Evolutionary conservation across 345 rosid species (phyloP), one percentile per base, ranked within the genome.

Genomic region (Citrus maxima): DNA sequence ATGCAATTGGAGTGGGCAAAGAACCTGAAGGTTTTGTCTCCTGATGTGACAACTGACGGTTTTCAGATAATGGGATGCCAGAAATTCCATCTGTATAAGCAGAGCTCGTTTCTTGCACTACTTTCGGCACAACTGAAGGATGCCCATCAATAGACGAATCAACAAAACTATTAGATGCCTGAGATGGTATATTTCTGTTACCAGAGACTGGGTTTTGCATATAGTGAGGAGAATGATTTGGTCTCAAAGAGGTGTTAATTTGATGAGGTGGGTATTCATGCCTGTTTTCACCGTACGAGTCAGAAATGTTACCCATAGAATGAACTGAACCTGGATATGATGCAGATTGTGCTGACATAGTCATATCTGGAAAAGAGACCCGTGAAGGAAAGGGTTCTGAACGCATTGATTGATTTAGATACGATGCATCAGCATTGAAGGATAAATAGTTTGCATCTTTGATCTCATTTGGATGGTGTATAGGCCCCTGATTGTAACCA

Each of bases 201-300:
- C 78, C 79, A 19, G 89, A 70, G 22, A 76, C 69, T 59, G 87
- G 78, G 73, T 70, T 78, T 59, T 82, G 85, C 66, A 60, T 68
- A 80, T 87, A 80, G 16, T 80, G 89, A 69, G 88, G 88, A 62
- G 91, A 88, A 88, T 81, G 82, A 76, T 80, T 82, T 51, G 81
- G 67, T 64, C 86, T 86, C 38, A 77, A 72, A 21, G 72, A 27
- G 18, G 74, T 27, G 51, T 86, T 86, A 28, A 81, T 82, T 76
- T 70, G 85, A 68, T 82, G 80, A 56, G 51, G 81, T 24, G 54
- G 82, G 79, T 83, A 85, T 67, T 88, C 91, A 70, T 77, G 83
- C 75, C 85, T 82, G 51, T 82, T 83, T 64, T 89, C 92, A 30
- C 59, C 66, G 79, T 85, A 83, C 21, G 81, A 73, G 82, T 87